Conservation (phyloP, 2,329 filamentous ascomycete genomes). For the Penicillium sp. region DNA sequence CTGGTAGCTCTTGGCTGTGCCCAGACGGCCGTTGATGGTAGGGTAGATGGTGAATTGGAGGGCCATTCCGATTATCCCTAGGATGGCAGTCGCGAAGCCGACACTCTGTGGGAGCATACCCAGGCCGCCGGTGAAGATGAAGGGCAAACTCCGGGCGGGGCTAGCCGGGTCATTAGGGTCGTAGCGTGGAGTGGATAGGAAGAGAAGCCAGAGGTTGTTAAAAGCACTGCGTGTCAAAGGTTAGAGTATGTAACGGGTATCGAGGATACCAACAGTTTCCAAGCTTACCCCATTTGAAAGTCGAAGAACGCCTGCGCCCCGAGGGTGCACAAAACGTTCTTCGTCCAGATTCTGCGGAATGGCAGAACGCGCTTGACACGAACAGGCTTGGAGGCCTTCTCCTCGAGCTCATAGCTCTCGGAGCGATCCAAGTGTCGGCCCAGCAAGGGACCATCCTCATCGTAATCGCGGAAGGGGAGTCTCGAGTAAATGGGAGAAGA, state of each 20-base stretch:
- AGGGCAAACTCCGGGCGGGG: conserved; percentile 52
- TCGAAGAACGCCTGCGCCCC: conserved; percentile 70
- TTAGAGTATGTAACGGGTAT: background rate
- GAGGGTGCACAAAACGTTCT: conserved; percentile 59
- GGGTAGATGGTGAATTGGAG: conserved; percentile 74
- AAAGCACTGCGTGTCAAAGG: conserved; percentile 55
- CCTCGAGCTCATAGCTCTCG: conserved; percentile 42
- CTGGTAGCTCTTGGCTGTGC: conserved; percentile 68
- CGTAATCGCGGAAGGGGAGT: conserved; percentile 39
- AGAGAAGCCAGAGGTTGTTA: conserved; percentile 75
- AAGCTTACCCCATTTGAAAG: conserved; percentile 60
- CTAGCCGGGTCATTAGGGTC: conserved; percentile 42
- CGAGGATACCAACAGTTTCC: too few relatives aligned
- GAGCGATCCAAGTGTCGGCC: conserved; percentile 35
- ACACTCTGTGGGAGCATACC: conserved; percentile 70
- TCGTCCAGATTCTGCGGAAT: conserved; percentile 56
- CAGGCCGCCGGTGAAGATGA: conserved; percentile 69
- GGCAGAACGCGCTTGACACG: conserved; percentile 47
- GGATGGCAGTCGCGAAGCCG: conserved; percentile 72
- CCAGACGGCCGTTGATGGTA: conserved; percentile 64
- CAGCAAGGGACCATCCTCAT: conserved; percentile 39
- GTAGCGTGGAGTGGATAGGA: conserved; percentile 71
- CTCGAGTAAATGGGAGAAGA: conserved; percentile 37
- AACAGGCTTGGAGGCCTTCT: conserved; percentile 35
- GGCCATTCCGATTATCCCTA: conserved; percentile 72